A percentile compares a stretch with the other conserved stretches of the same genome.
phyloP scores from a whole-genome alignment of 768 basidiomycete genomes.

The Tricholoma saponaceum region DNA sequence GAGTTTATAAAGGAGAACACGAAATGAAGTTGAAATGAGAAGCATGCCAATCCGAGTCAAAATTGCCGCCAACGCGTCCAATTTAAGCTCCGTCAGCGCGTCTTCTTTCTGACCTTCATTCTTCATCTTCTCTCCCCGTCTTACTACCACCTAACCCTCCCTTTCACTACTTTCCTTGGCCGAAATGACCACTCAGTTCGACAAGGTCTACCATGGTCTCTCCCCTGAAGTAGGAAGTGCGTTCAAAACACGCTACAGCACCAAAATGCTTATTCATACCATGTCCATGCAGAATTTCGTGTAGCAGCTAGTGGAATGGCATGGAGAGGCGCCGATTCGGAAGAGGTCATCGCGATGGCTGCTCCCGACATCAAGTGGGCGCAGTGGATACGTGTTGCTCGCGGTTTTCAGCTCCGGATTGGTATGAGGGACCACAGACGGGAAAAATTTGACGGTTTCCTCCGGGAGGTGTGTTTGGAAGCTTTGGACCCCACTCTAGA shows the following conservation, averaged over 20 bases:
- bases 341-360: constrained; percentile 58
- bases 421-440: constrained; percentile 73
- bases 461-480: constrained; percentile 67
- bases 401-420: constrained; percentile 86
- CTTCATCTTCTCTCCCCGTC: neutral
- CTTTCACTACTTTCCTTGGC: neutral
- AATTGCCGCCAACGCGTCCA: constrained; percentile 25
- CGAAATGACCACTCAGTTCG: constrained; percentile 77
- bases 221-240: constrained; percentile 76
- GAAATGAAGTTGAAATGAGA: constrained; percentile 2
- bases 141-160: neutral
- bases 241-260: constrained; percentile 28
- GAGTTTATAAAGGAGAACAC: constrained; percentile 7
- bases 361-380: constrained; percentile 80
- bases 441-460: constrained; percentile 92
- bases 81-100: constrained; percentile 45
- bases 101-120: constrained; percentile 20
- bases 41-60: constrained; percentile 9
- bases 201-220: constrained; percentile 76
- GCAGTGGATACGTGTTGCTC: constrained; percentile 89
- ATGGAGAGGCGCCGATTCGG: constrained; percentile 81
- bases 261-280: constrained; percentile 8
- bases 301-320: constrained; percentile 89
- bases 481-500: neutral
- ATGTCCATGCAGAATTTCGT: constrained; percentile 63